Conservation (phyloP, 2,329 filamentous ascomycete species). For the Exophiala viscosa region DNA sequence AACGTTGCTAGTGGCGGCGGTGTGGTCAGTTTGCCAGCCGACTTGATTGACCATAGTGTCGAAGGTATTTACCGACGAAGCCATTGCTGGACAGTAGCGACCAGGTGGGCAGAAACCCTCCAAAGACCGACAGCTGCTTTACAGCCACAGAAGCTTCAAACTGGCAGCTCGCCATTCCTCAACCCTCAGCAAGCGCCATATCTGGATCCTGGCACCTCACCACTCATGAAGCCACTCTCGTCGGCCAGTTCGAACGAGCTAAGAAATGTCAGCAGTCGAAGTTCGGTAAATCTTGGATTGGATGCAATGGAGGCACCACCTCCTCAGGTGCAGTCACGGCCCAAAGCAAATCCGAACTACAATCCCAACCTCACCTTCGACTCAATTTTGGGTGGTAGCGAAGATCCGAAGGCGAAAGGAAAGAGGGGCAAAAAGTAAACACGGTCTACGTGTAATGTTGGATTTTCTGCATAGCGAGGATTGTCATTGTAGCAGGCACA, state of each 20-base stretch:
- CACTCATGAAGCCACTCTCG: conserved; percentile 35
- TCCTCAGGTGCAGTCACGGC: conserved; percentile 36
- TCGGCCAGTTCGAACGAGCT: conserved; percentile 33
- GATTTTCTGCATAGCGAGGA: neutral
- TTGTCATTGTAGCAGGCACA: no score
- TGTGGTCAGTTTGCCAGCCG: conserved; percentile 59
- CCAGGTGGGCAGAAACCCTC: conserved; percentile 53
- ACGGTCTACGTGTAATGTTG: no score
- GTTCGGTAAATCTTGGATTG: conserved; percentile 43
- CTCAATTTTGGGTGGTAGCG: conserved; percentile 42
- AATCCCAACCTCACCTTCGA: conserved; percentile 49
- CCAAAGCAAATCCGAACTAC: conserved; percentile 15
- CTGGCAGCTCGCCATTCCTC: conserved; percentile 12
- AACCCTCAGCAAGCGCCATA: conserved; percentile 28
- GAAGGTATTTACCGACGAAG: conserved; percentile 66
- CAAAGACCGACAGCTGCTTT: conserved; percentile 2
- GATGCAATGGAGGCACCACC: conserved; percentile 44
- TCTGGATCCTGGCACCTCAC: conserved; percentile 30
- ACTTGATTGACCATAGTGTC: conserved; percentile 63
- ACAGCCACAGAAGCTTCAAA: conserved; percentile 1
- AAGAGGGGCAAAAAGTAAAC: conserved; percentile 28
- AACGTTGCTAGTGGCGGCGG: conserved; percentile 59
- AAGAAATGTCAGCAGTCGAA: conserved; percentile 30
- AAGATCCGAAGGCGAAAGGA: conserved; percentile 36
- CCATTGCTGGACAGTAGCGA: conserved; percentile 65